These are phyloP conservation scores for Colletotrichum sp. DNA, from an alignment of 2,329 filamentous ascomycete species.

Conservation along the genomic window DNA sequence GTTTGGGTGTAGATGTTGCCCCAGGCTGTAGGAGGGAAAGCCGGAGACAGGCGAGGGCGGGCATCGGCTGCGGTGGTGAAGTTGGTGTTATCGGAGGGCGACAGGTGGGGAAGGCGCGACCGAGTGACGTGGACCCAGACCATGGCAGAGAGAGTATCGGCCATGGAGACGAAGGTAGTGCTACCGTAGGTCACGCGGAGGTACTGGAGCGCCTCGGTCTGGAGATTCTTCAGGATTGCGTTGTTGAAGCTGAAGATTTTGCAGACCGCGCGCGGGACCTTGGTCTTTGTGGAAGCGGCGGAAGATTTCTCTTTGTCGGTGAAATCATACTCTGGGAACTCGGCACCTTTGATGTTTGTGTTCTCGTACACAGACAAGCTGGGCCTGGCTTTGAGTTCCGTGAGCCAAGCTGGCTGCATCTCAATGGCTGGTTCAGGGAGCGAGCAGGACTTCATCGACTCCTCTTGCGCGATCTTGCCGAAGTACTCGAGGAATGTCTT, in stretches of 20 bases:
- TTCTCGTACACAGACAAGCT: neutral
- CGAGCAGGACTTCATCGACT: no score
- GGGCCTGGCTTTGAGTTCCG: neutral
- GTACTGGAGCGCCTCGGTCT: neutral
- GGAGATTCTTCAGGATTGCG: neutral
- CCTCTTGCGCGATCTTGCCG: neutral
- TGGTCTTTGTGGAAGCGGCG: neutral
- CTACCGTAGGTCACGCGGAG: neutral
- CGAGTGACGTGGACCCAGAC: slow-evolving; percentile 10
- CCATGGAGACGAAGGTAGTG: neutral
- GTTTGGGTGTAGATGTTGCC: slow-evolving; percentile 12
- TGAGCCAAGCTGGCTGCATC: neutral
- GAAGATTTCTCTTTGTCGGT: neutral
- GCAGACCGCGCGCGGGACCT: neutral
- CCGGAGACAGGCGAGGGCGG: neutral
- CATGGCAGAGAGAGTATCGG: neutral
- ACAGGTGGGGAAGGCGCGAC: neutral
- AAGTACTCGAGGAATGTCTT: slow-evolving; percentile 7
- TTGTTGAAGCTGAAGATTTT: neutral
- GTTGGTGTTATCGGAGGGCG: neutral
- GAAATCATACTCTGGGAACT: slow-evolving; percentile 5
- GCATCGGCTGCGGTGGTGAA: neutral
- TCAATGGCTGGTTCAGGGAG: no score
- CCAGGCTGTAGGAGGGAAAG: neutral
- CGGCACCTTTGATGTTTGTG: neutral